Conservation (phyloP, 345 rosid genomes). For the Hevea brasiliensis region DNA sequence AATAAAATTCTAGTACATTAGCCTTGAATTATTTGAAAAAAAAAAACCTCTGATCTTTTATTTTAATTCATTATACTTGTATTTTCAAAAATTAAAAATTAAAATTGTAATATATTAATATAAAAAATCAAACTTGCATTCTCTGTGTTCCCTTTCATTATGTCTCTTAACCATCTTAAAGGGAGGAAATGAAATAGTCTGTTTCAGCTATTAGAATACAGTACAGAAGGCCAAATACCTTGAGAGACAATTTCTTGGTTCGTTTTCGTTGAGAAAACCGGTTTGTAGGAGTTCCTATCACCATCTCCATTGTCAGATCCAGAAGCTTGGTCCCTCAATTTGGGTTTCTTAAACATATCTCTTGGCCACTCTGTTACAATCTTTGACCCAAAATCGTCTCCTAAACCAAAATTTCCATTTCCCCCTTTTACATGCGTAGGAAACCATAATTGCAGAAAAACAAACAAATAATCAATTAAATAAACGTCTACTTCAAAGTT, state of each 20-base stretch:
- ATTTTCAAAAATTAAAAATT: no score
- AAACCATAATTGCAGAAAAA: neutral
- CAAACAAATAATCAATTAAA: neutral
- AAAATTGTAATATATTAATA: no score
- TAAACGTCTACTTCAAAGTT: no score
- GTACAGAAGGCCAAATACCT: constrained; percentile 16
- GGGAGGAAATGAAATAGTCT: no score
- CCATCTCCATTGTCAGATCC: constrained; percentile 5
- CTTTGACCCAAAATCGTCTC: constrained; percentile 34
- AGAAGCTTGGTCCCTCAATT: constrained; percentile 30
- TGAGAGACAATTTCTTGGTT: constrained; percentile 7
- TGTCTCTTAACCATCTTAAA: no score
- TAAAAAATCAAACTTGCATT: no score
- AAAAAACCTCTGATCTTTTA: no score
- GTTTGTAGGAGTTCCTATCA: constrained; percentile 22
- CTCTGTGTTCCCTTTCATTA: no score
- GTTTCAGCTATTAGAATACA: no score
- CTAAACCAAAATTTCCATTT: constrained; percentile 15
- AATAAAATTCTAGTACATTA: no score
- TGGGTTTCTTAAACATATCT: constrained; percentile 52
- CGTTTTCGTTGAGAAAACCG: constrained; percentile 32
- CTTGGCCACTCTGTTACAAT: constrained; percentile 54
- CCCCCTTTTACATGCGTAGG: neutral
- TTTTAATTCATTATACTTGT: no score
- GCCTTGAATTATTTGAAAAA: no score